Base-by-base conservation (phyloP, 805 yeast species). In the Candida yuanshanica region DNA sequence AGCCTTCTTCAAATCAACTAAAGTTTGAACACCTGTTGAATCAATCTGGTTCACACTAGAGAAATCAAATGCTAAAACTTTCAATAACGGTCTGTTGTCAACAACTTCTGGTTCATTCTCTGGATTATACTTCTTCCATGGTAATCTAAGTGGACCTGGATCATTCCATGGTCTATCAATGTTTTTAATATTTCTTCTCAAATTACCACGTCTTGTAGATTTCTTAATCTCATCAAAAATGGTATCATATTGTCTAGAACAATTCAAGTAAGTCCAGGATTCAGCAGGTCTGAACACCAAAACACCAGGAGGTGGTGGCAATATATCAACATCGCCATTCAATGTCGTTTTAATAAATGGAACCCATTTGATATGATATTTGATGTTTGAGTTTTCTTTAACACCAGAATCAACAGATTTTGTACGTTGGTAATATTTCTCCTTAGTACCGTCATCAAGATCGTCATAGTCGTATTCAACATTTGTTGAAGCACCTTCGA, bases 271-370 rank as follows among this genome's bases (percentile, higher is more conserved):
- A 1, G 87, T 76, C 63, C 85, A 83, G 13, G 89, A 69, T 55
- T 90, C 96, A 16, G 81, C 66, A 32, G 93, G 83, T 53, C 93
- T 76, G 68, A 81, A 90, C 3, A 90, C 95, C 43, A 89, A 53
- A 14, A 90, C 89, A 25, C 97, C 96, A 2, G 91, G 87, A 22
- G 96, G 96, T 13, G 97, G 95, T 2, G 89, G 84, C 13, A 60
- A 60, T 7, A 90, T 75, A 1, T 68, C 57, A 14, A 89, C 61
- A 13, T 71, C 74, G 5, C 73, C 64, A 59, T 90, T 86, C 41
- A 77, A 56, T 42, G 59, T 60, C 58, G 58, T 62, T 57, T 63
- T 70, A 59, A 59, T 58, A 36, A 77, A 61, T 35, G 93, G 89
- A 20, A 83, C 81, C 91, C 91, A 84, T 55, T 72, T 73, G 3